Evolutionary conservation across 2,329 filamentous ascomycete genomes (phyloP).

Genomic region (Ploettnerulaceae sp.): DNA sequence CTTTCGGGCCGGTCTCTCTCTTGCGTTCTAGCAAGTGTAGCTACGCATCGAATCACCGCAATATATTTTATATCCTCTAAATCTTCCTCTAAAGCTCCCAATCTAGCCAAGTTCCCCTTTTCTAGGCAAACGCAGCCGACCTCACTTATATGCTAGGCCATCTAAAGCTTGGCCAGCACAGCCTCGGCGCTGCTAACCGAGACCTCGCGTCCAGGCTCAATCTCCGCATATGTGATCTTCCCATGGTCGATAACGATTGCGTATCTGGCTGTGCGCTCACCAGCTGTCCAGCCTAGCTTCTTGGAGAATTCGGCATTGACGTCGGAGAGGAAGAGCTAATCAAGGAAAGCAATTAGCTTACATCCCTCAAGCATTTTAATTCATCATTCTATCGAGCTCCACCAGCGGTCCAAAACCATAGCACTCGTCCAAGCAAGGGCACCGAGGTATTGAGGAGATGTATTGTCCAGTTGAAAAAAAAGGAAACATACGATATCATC

Average conservation of each 20-base stretch:
- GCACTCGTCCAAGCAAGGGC: no score
- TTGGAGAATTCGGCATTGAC: slow-evolving; percentile 60
- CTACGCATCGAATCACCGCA: no score
- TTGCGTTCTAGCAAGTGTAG: no score
- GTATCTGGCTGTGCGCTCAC: slow-evolving; percentile 59
- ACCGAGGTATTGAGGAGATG: no score
- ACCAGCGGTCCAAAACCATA: no score
- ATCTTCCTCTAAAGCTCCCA: no score
- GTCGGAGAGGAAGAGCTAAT: slow-evolving; percentile 61
- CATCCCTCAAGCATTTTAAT: background rate
- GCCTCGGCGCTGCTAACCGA: slow-evolving; percentile 32
- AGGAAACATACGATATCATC: slow-evolving; percentile 53
- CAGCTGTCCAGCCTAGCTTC: slow-evolving; percentile 57
- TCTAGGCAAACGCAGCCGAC: no score
- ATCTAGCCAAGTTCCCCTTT: no score
- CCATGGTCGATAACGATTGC: slow-evolving; percentile 65
- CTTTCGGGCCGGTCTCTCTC: no score
- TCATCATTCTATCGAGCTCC: background rate
- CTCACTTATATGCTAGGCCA: no score
- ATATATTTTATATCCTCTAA: no score
- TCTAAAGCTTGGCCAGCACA: slow-evolving; percentile 31
- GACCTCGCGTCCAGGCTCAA: slow-evolving; percentile 43
- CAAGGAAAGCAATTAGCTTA: background rate
- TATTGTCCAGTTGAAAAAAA: background rate
- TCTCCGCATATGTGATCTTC: slow-evolving; percentile 62